Conservation (phyloP, 441 rosid genomes). For the Kokia cookei region DNA sequence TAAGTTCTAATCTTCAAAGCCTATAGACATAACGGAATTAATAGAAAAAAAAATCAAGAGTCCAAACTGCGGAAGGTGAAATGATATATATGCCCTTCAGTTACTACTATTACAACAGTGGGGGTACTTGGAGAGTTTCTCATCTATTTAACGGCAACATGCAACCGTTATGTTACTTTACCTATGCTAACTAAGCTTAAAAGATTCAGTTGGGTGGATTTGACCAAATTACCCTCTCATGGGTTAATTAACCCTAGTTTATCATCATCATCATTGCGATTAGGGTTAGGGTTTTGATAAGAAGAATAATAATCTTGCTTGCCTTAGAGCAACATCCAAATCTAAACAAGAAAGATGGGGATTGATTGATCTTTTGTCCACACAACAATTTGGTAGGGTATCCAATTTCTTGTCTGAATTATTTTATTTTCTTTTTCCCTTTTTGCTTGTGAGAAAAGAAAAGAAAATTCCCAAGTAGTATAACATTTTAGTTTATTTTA, state of each 20-base stretch:
- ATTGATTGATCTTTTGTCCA: slow-evolving; percentile 7
- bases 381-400: slow-evolving; percentile 13
- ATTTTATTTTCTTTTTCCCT: slow-evolving; percentile 3
- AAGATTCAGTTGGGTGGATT: not conserved
- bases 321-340: slow-evolving; percentile 1
- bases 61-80: not conserved
- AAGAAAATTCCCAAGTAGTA: slow-evolving; percentile 5
- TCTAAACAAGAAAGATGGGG: slow-evolving; percentile 5
- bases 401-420: slow-evolving; percentile 6
- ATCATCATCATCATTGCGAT: not conserved
- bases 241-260: not conserved
- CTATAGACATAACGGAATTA: not conserved
- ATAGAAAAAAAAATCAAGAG: not conserved
- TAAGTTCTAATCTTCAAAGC: not conserved
- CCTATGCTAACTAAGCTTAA: not conserved
- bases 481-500: not conserved
- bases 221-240: slow-evolving; percentile 11
- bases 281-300: not conserved
- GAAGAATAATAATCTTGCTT: not conserved
- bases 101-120: not conserved
- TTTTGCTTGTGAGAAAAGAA: slow-evolving; percentile 23
- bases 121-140: not conserved
- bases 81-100: not conserved
- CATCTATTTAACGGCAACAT: slow-evolving; percentile 14
- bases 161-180: slow-evolving; percentile 12